Percentiles rank a stretch among this genome's conserved stretches.
Evolutionary conservation across 2,329 filamentous ascomycete genomes (phyloP).

Genomic region (Fusarium caatingaense): DNA sequence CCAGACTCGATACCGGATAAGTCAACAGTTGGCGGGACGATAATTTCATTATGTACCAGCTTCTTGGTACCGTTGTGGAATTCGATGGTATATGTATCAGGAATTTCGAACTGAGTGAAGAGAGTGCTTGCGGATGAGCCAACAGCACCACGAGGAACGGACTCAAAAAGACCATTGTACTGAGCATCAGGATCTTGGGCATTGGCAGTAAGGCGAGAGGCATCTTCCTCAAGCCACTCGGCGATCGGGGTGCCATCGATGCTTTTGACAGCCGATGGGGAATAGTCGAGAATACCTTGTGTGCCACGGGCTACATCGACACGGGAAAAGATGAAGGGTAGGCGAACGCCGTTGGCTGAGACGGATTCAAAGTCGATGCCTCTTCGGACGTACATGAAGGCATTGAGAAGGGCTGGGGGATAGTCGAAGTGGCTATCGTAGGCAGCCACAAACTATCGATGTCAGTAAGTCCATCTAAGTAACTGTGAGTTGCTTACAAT

Average conservation of each 20-base stretch:
- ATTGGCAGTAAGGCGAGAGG: constrained; percentile 19
- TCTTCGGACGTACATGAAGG: constrained; percentile 30
- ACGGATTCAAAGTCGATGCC: constrained; percentile 34
- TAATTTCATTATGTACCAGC: constrained; percentile 27
- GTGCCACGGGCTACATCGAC: constrained; percentile 34
- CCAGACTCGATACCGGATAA: constrained; percentile 39
- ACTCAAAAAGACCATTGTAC: constrained; percentile 38
- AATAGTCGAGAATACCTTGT: constrained; percentile 29
- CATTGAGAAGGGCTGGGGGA: constrained; percentile 38
- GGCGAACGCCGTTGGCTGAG: constrained; percentile 28
- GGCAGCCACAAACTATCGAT: constrained; percentile 38
- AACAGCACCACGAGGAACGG: constrained; percentile 25
- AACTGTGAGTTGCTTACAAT: constrained; percentile 20
- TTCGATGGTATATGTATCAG: constrained; percentile 37
- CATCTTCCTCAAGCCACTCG: constrained; percentile 43
- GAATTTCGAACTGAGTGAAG: constrained; percentile 39
- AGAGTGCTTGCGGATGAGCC: constrained; percentile 15
- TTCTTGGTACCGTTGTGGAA: constrained; percentile 38
- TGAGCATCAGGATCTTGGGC: constrained; percentile 44
- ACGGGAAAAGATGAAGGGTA: constrained; percentile 36
- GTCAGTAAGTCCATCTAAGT: too few species aligned
- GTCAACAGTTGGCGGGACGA: constrained; percentile 26
- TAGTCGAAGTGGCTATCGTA: constrained; percentile 45
- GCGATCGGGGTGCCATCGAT: constrained; percentile 37
- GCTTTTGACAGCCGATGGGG: constrained; percentile 39